Evolutionary conservation across 805 yeast genomes (phyloP).

Genomic region (Schizosaccharomyces osmophilus): DNA sequence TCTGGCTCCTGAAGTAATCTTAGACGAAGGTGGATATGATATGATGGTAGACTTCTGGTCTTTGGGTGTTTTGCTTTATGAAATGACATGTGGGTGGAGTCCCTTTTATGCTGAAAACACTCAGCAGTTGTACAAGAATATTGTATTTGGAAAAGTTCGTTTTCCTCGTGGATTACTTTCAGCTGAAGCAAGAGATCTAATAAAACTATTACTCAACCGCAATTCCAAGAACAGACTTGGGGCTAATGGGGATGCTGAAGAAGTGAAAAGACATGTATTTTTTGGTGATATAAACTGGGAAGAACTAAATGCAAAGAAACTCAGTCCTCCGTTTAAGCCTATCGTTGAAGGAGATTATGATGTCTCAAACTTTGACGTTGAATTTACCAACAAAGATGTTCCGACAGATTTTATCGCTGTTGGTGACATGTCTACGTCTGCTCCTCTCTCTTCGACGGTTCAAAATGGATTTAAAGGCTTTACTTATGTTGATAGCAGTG

Average conservation of each 20-base stretch:
- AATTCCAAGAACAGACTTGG: slow-evolving; percentile 91
- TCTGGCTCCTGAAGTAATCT: slow-evolving; percentile 83
- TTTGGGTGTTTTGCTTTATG: slow-evolving; percentile 82
- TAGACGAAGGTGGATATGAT: slow-evolving; percentile 91
- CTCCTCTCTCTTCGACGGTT: slow-evolving; percentile 77
- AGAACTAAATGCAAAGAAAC: slow-evolving; percentile 44
- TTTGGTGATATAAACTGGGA: slow-evolving; percentile 85
- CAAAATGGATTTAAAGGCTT: slow-evolving; percentile 92
- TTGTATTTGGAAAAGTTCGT: slow-evolving; percentile 92
- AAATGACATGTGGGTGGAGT: slow-evolving; percentile 99
- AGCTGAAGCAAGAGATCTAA: slow-evolving; percentile 82
- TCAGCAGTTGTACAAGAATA: slow-evolving; percentile 96
- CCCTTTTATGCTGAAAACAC: slow-evolving; percentile 95
- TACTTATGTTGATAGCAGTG: slow-evolving; percentile 24
- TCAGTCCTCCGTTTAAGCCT: slow-evolving; percentile 86
- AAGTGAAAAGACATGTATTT: slow-evolving; percentile 79
- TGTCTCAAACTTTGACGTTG: slow-evolving; percentile 93
- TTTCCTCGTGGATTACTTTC: slow-evolving; percentile 90
- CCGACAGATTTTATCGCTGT: background rate
- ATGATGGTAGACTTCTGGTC: slow-evolving; percentile 99
- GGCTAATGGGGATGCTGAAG: slow-evolving; percentile 75
- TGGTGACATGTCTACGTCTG: slow-evolving; percentile 10
- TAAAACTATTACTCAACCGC: slow-evolving; percentile 79
- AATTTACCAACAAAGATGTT: slow-evolving; percentile 39
- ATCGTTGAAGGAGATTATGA: slow-evolving; percentile 76